phyloP scores from a whole-genome alignment of 495 filamentous ascomycete species.

The Penicillium paxilli region DNA sequence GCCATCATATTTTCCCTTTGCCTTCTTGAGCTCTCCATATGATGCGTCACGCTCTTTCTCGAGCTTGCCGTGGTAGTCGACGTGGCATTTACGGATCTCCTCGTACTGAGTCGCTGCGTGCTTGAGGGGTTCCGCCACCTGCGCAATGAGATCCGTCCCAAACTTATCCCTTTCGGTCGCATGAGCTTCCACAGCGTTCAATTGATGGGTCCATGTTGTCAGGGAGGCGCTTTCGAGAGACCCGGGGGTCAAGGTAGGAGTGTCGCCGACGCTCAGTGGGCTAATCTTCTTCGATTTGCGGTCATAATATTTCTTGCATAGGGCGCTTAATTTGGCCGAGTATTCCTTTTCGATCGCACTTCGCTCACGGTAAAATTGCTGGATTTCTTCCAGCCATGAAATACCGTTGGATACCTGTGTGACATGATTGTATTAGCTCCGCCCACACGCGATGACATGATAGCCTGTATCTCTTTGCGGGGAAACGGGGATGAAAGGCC shows the following conservation, averaged over 20 bases:
- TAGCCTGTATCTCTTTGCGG: constrained; percentile 14
- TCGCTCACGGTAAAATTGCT: constrained; percentile 94
- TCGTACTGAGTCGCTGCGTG: constrained; percentile 72
- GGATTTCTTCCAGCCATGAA: constrained; percentile 92
- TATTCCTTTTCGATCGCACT: constrained; percentile 96
- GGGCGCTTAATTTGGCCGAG: constrained; percentile 74
- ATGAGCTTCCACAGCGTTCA: constrained; percentile 82
- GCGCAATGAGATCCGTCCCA: constrained; percentile 68
- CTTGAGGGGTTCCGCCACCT: constrained; percentile 85
- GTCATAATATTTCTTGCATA: constrained; percentile 95
- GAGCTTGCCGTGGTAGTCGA: constrained; percentile 82
- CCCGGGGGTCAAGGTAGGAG: constrained; percentile 87
- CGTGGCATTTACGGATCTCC: constrained; percentile 88
- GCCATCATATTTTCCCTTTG: constrained; percentile 89
- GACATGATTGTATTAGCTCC: constrained; percentile 30
- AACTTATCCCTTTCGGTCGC: constrained; percentile 88
- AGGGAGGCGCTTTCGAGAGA: constrained; percentile 94
- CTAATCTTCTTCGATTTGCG: constrained; percentile 92
- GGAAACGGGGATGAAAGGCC: constrained; percentile 16
- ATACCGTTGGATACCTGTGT: constrained; percentile 76
- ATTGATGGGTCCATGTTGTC: constrained; percentile 94
- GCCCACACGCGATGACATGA: constrained; percentile 16
- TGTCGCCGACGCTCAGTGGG: constrained; percentile 90
- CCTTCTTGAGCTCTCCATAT: constrained; percentile 85
- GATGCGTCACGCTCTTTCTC: constrained; percentile 83